Conservation (phyloP, 2,329 filamentous ascomycete genomes). For the Zymoseptoria tritici region DNA sequence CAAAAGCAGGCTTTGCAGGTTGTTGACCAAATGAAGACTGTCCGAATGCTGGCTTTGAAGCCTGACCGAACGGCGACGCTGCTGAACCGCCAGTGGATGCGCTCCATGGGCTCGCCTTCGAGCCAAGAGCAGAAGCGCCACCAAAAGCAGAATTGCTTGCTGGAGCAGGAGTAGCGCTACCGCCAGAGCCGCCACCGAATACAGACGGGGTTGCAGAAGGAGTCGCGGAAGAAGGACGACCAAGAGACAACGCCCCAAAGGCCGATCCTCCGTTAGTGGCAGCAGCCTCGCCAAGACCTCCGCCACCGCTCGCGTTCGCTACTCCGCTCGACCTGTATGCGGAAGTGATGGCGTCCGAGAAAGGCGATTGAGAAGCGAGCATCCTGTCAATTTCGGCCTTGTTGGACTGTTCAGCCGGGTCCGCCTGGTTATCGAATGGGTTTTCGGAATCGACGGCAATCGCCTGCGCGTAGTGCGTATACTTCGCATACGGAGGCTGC, state of each 20-base stretch:
- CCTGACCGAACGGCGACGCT: constrained; percentile 6
- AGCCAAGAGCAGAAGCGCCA: constrained; percentile 29
- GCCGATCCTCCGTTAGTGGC: background rate
- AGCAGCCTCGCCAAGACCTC: background rate
- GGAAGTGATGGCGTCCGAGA: background rate
- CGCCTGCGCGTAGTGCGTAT: background rate
- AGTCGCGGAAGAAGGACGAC: background rate
- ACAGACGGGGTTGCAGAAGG: background rate
- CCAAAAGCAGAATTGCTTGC: constrained; percentile 6
- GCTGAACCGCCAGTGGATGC: background rate
- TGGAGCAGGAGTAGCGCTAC: background rate
- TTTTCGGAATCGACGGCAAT: background rate
- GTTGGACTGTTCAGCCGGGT: background rate
- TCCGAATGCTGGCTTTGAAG: constrained; percentile 21
- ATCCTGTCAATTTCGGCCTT: background rate
- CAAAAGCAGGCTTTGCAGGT: constrained; percentile 19
- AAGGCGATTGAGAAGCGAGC: background rate
- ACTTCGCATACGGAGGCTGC: background rate
- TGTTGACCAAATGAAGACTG: constrained; percentile 23
- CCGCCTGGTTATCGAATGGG: background rate
- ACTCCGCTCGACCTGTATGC: background rate
- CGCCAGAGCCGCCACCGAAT: background rate
- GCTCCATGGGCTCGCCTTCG: background rate
- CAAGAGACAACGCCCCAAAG: background rate
- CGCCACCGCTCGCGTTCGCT: too few relatives aligned